Conservation (phyloP, 441 rosid species). For the Gossypium trilobum region DNA sequence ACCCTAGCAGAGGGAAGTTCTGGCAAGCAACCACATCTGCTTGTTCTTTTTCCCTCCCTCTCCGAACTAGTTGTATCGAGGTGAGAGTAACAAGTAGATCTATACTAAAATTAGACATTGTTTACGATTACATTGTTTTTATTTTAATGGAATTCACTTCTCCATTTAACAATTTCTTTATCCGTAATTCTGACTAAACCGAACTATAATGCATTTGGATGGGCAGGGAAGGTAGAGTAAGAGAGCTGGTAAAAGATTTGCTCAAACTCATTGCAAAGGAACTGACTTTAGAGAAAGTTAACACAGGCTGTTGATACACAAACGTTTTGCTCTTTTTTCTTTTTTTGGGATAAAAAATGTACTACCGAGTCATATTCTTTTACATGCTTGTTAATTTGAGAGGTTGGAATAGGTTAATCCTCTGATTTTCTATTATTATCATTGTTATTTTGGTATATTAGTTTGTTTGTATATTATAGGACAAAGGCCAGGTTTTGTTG, state of each 20-base stretch:
- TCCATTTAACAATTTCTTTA: background rate
- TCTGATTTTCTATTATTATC: background rate
- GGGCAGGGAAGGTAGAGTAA: slow-evolving; percentile 69
- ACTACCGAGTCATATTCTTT: background rate
- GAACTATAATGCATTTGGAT: slow-evolving; percentile 10
- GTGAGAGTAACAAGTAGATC: slow-evolving; percentile 30
- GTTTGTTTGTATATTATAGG: background rate
- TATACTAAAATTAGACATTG: background rate
- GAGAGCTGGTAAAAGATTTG: slow-evolving; percentile 64
- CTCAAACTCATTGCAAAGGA: slow-evolving; percentile 55
- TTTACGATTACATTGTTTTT: background rate
- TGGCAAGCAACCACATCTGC: slow-evolving; percentile 50
- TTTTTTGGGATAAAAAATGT: background rate
- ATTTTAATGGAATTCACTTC: background rate
- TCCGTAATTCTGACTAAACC: background rate
- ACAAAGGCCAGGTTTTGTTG: slow-evolving; percentile 1
- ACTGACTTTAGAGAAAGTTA: slow-evolving; percentile 49
- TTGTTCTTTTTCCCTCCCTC: slow-evolving; percentile 71
- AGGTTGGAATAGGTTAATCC: background rate
- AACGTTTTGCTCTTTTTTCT: background rate
- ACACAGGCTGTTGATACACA: slow-evolving; percentile 25
- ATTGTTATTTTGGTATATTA: background rate
- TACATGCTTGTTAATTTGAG: background rate
- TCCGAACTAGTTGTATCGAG: slow-evolving; percentile 79
- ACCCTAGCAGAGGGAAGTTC: slow-evolving; percentile 33